A percentile compares a stretch with the other conserved stretches of the same genome.
phyloP scores from a whole-genome alignment of 495 filamentous ascomycete genomes.

The Neurospora sp. region DNA sequence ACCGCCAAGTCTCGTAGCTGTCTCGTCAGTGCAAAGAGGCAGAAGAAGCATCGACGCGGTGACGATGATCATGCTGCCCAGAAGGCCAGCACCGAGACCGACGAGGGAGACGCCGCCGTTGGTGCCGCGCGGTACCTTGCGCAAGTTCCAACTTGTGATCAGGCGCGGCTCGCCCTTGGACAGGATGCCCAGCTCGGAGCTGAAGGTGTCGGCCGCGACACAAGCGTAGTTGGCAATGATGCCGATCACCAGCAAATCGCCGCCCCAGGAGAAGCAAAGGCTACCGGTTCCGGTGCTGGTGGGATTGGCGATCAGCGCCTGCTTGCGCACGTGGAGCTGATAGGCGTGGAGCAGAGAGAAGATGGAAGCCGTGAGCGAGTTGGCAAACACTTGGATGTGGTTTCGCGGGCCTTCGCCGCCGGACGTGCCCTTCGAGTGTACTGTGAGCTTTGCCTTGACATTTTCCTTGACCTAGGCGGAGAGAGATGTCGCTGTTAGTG shows the following conservation, averaged over 20 bases:
- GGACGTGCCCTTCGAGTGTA: constrained; percentile 57
- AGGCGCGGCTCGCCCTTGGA: constrained; percentile 65
- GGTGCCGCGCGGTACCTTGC: constrained; percentile 75
- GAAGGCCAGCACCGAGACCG: constrained; percentile 62
- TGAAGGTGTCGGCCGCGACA: constrained; percentile 87
- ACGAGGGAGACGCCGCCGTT: constrained; percentile 78
- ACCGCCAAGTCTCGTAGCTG: constrained; percentile 22
- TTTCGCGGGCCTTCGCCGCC: constrained; percentile 75
- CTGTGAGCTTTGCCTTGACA: constrained; percentile 69
- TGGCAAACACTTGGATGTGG: constrained; percentile 84
- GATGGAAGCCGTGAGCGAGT: constrained; percentile 67
- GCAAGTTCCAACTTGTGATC: constrained; percentile 70
- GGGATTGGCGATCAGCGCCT: constrained; percentile 10
- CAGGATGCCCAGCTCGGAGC: constrained; percentile 85
- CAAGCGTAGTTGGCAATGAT: constrained; percentile 76
- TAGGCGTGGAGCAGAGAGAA: constrained; percentile 62
- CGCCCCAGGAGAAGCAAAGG: constrained; percentile 39
- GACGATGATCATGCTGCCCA: constrained; percentile 66
- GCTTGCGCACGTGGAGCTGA: constrained; percentile 41
- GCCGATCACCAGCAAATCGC: constrained; percentile 46
- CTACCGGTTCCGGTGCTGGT: constrained; percentile 19
- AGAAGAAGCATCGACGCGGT: constrained; percentile 52
- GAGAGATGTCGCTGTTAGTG: background rate
- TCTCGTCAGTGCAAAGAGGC: constrained; percentile 52
- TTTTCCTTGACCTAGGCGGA: constrained; percentile 64